Evolutionary conservation across 495 filamentous ascomycete species (phyloP), one percentile per base, ranked within the genome.

Genomic region (Aspergillus cristatus): DNA sequence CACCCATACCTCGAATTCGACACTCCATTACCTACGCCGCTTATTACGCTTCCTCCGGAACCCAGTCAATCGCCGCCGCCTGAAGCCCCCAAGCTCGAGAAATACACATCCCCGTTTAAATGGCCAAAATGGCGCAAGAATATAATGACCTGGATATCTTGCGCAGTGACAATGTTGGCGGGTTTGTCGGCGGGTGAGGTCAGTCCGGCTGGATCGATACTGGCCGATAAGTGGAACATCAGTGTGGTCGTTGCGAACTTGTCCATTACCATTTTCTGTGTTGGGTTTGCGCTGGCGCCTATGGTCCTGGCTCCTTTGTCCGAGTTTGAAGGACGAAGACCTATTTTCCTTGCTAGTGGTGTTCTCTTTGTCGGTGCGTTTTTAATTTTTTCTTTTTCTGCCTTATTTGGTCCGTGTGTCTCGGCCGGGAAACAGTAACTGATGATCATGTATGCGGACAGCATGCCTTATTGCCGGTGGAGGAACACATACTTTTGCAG

Each of bases 241-340:
- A 75, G 78, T 30, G 56, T 64, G 14, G 70, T 82, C 8, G 78
- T 82, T 14, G 74, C 81, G 22, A 64, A 84, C 12, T 64, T 81
- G n/a, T 85, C 85, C 10, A 83, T 95, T 32, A 91, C 87, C 0
- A 70, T 76, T 2, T 97, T 93, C 58, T 88, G 84, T 26, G 48
- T 71, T 18, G 90, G 90, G 7, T 96, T 97, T 50, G 86, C 70
- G 0, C 50, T 87, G 30, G 85, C 88, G 0, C 90, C 90, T 0
- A 94, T 97, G 86, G 65, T 89, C 7, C 70, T 96, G 0, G 90
- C 89, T 0, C 90, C 90, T 0, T 82, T 97, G 43, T 87, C 82
- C 1, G 90, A 96, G 64, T 78, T 95, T 47, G 80, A 84, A 48
- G 87, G 87, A 0, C 75, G 87, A 6, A 75, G 81, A 41, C 84